Evolutionary conservation across 768 basidiomycete genomes (phyloP), one percentile per base, ranked within the genome.

Genomic region (Mycena maculata): DNA sequence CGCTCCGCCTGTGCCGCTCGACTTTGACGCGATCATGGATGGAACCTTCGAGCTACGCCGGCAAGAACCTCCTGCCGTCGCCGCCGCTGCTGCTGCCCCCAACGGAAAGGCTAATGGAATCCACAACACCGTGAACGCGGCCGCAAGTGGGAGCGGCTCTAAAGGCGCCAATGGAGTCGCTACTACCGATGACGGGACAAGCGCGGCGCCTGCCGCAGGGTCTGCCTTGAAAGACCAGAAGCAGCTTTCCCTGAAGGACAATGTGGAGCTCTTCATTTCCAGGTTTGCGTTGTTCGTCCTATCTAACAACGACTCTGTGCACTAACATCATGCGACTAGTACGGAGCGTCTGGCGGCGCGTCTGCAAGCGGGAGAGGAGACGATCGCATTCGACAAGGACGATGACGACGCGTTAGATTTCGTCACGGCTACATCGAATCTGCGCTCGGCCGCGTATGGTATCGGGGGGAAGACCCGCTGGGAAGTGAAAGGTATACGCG

Each of bases 361-460:
- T 22, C 78, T 95, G 18, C 84, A 83, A 54, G 79, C 84, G 69
- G 87, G 91, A 22, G 86, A 94, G 79, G 84, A 87, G 18, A 91
- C 84, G 0, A 93, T 98, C 55, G 82, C 90, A 0, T 99, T 99
- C 71, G 98, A 99, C 83, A 99, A 99, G 77, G 98, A 99, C 74
- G 98, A 99, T 74, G 94, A 96, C 33, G 98, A 98, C 72, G 92
- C 96, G 0, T 86, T 99, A 4, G 96, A 99, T 79, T 99, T 99
- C 73, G 98, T 99, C 25, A 94, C 96, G 0, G 94, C 96, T 9
- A 89, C 96, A 0, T 93, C 96, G 4, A 99, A 99, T 79, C 84
- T 99, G 49, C 90, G 98, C 1, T 94, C 95, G 0, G 87, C 87
- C 2, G 95, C 96, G 0, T 99, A 99, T 75, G 91, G 90, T 5